Conservation (phyloP, 352 stramenopile species). For the Phytopythium aichiense region DNA sequence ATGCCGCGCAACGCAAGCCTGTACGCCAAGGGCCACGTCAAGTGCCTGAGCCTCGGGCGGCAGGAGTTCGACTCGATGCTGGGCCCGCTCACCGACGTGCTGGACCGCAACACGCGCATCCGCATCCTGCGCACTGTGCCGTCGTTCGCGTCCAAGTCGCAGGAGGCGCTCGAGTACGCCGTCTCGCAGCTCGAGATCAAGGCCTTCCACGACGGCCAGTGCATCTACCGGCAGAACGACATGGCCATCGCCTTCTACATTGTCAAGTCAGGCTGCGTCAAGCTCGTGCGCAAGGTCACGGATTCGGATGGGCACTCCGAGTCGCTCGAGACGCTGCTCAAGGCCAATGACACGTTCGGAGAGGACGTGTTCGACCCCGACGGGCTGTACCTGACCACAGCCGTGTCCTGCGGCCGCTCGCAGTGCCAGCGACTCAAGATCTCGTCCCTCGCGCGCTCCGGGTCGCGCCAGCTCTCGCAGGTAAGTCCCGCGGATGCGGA, state of each 20-base stretch:
- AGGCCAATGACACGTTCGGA: slow-evolving; percentile 75
- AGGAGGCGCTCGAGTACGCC: slow-evolving; percentile 61
- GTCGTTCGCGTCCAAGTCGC: slow-evolving; percentile 47
- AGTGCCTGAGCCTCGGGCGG: slow-evolving; percentile 62
- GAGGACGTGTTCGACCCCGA: slow-evolving; percentile 54
- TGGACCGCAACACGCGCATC: slow-evolving; percentile 68
- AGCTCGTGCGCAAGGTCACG: slow-evolving; percentile 46
- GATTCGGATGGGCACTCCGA: slow-evolving; percentile 17
- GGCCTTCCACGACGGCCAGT: slow-evolving; percentile 62
- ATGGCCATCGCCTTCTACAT: slow-evolving; percentile 66
- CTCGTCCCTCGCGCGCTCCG: slow-evolving; percentile 41
- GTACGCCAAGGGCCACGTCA: slow-evolving; percentile 53
- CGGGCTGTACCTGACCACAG: slow-evolving; percentile 46
- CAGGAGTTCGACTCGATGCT: slow-evolving; percentile 80
- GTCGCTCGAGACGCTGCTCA: slow-evolving; percentile 47
- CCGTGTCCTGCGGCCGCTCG: slow-evolving; percentile 55
- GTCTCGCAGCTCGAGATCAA: slow-evolving; percentile 77
- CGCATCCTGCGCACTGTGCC: slow-evolving; percentile 61
- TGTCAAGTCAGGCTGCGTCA: slow-evolving; percentile 72
- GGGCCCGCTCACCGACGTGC: slow-evolving; percentile 64
- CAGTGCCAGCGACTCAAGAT: slow-evolving; percentile 65
- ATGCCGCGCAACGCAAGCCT: slow-evolving; percentile 82
- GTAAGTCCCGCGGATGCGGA: slow-evolving; percentile 6
- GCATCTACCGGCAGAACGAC: slow-evolving; percentile 53
- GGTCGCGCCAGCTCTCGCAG: slow-evolving; percentile 58